A percentile compares a stretch with the other conserved stretches of the same genome.
phyloP scores from a whole-genome alignment of 345 rosid genomes.

The Mangifera indica region DNA sequence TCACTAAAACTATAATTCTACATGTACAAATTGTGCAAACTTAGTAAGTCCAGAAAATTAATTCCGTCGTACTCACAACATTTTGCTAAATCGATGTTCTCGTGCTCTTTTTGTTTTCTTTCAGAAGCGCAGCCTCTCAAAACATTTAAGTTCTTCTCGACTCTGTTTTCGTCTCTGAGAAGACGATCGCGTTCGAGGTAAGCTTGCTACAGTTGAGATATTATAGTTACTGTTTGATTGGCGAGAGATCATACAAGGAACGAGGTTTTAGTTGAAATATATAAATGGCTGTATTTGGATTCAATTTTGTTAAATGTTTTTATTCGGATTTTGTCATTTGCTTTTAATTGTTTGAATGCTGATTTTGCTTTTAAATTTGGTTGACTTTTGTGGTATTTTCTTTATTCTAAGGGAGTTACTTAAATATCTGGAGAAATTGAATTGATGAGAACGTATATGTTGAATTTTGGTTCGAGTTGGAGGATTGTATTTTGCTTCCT shows the following conservation, averaged over 20 bases:
- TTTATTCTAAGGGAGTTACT: slow-evolving; percentile 5
- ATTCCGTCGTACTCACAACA: background rate
- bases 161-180: background rate
- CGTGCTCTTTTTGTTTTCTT: background rate
- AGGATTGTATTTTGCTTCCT: slow-evolving; percentile 25
- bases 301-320: background rate
- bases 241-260: background rate
- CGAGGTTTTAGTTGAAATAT: too few species aligned
- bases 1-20: background rate
- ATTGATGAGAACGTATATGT: background rate
- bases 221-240: background rate
- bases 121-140: background rate
- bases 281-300: background rate
- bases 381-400: background rate
- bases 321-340: slow-evolving; percentile 1
- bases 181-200: slow-evolving; percentile 9
- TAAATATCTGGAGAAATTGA: slow-evolving; percentile 14
- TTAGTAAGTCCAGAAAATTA: background rate
- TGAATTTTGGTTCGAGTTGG: slow-evolving; percentile 12
- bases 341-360: slow-evolving; percentile 9
- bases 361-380: slow-evolving; percentile 3
- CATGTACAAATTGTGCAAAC: too few species aligned
- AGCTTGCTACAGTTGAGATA: background rate
- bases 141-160: too few species aligned
- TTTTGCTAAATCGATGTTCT: background rate